Percentiles rank a stretch among this genome's conserved stretches.
These are phyloP conservation scores for Triticum dicoccoides DNA, from an alignment of 176 grass and related monocot species.

Conservation along the genomic window DNA sequence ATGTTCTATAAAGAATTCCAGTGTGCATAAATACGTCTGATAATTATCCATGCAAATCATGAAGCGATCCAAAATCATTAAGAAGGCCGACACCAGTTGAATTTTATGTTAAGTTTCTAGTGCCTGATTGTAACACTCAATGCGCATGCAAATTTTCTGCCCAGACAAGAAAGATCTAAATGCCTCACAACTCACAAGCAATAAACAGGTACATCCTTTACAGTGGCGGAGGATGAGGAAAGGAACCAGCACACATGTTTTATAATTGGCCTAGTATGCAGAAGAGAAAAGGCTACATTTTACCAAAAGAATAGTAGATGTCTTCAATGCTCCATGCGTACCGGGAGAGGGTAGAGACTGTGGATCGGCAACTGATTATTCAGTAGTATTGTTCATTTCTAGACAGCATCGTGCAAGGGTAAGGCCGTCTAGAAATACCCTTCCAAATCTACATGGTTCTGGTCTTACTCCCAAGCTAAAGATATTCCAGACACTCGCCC, in stretches of 20 bases:
- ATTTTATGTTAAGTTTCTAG: background rate
- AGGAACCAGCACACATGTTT: slow-evolving; percentile 3
- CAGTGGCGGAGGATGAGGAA: background rate
- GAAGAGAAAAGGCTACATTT: background rate
- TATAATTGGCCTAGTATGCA: background rate
- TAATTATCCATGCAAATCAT: slow-evolving; percentile 21
- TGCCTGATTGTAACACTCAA: background rate
- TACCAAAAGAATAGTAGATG: background rate
- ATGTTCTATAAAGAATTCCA: background rate
- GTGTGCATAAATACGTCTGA: background rate
- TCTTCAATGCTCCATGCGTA: background rate
- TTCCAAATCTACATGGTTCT: background rate
- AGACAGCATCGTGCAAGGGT: too few relatives aligned
- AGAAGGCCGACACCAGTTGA: background rate
- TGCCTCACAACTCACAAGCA: background rate
- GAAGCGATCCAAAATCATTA: background rate
- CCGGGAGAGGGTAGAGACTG: background rate
- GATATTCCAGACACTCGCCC: background rate
- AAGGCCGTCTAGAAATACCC: too few relatives aligned
- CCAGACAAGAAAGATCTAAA: slow-evolving; percentile 12
- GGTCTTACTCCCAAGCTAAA: background rate
- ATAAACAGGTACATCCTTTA: background rate
- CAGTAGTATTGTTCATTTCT: background rate
- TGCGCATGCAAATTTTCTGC: background rate
- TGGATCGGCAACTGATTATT: background rate